Base-by-base conservation (phyloP, 495 filamentous ascomycete genomes). In the Schizothecium vesticola region DNA sequence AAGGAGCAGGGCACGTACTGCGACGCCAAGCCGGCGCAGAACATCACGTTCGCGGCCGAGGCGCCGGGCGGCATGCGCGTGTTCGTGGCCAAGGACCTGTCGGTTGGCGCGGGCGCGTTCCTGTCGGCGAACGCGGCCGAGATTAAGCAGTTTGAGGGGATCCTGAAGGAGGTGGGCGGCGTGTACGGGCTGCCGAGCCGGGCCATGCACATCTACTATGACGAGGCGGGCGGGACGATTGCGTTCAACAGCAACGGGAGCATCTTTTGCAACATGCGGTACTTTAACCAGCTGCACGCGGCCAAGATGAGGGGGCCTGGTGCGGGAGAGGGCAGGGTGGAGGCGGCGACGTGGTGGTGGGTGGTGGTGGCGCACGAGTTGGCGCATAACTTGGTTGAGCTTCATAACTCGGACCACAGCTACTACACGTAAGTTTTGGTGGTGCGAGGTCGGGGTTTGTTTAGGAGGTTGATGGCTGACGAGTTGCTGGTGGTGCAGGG, bases 241-340 rank as follows among this genome's bases (percentile, higher is more conserved):
- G 95, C 96, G 0, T 99, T 99, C 85, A 99, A 98, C 74, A 82
- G 83, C 24, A 84, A 85, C 56, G 93, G 94, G 59, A 90, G 88
- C 71, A 86, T 98, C 33, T 98, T 98, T 82, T 97, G 93, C 83
- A 99, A 98, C 73, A 86, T 93, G 69, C 84, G 91, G 36, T 97
- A 92, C 80, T 98, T 93, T 72, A 83, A 89, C 62, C 86, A 93
- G 71, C 77, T 96, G 29, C 95, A 99, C 76, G 79, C 85, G 63
- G 75, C 77, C 28, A 74, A 81, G 56, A 61, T 73, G 24, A 70
- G 73, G 10, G 36, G 16, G 2, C 69, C 74, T 13, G 21, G 23
- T 9, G 51, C 56, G 19, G 70, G 51, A 24, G 75, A 82, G 58
- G 84, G 80, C 59, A 85, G 76, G 75, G 83, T 83, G 6, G 88